Evolutionary conservation across 2,329 filamentous ascomycete species (phyloP), one percentile per base, ranked within the genome.

Genomic region (Aspergillus quadrilineatus): DNA sequence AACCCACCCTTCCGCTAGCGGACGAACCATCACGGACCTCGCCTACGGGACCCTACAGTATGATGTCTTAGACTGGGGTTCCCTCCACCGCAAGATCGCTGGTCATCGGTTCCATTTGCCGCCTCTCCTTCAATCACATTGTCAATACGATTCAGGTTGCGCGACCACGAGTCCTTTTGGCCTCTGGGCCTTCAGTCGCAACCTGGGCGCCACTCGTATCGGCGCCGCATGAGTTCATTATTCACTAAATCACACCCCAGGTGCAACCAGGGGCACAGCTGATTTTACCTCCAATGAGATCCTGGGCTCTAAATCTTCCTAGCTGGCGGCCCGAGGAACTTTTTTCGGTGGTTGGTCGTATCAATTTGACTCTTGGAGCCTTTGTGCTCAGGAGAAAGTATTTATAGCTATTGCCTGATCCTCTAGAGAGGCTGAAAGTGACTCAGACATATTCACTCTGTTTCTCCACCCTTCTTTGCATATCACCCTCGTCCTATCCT

Each of bases 91-190:
- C 57, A 47, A 39, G 56, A 58, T 61, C 55, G 57, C 44, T 53
- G 47, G 55, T 39, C 52, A 56, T 50, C 45, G 45, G 52, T 41
- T 49, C 56, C 53, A 55, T 54, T 52, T 50, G 50, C 28, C 41
- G 36, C 29, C 46, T 9, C 50, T 62, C 61, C 47, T 53, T 62
- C 62, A 63, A 63, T 64, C 62, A 61, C 44, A 55, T 55, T 62
- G 61, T 61, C 59, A 54, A 43, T 53, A 59, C 47, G 61, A 50
- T 32, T 56, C 57, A 51, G 57, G 30, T 46, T 30, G 55, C 34
- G 53, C 37, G 52, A 47, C 59, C 50, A 41, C 22, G 22, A 46
- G 46, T 12, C 34, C 34, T 12, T 1, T 26, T 15, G 6, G 15
- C 28, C 26, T 15, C 36, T 50, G 39, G 46, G 53, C 41, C 48